Base-by-base conservation (phyloP, 352 stramenopile genomes). In the Phytopythium sindhum region DNA sequence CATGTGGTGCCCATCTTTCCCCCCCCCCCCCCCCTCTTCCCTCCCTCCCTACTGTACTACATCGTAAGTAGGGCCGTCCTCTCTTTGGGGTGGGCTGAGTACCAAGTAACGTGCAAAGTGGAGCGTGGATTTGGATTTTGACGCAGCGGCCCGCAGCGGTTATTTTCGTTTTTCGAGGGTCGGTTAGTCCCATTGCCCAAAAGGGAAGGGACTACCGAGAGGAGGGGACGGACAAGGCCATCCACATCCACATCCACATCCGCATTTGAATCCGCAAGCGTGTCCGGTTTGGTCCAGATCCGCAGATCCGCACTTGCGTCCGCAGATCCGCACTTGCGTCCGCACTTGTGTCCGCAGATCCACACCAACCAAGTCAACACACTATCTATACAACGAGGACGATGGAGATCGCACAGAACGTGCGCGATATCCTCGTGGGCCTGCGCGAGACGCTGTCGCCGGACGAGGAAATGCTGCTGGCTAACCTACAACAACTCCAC, bases 341-440 rank as follows among this genome's bases (percentile, higher is more conserved):
- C 42, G 42, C 42, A 50, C 2, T 4, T 45, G 14, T 21, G 21
- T 47, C 41, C 41, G 41, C 41, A 47, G 41, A 24, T 23, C 41
- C 5, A 17, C 19, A 47, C 15, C 44, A 26, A 54, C 4, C 24
- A 54, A 31, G 47, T n/a, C 24, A 31, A 8, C 12, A 8, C n/a
- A 33, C 47, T 31, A 31, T 29, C 28, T 24, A 26, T 54, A n/a
- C n/a, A 14, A 26, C 44, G 8, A n/a, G 33, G 35, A 66, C 57
- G 10, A 93, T 93, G 85, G 85, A 93, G 65, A 91, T 93, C 68
- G 81, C 85, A 28, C 87, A 81, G 65, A 88, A 93, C 63, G 85
- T 93, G 21, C 74, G 78, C 23, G 85, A 93, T 62, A 86, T 93
- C 65, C 73, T 93, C 41, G 84, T 93, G 45, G 84, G 82, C 29